Base-by-base conservation (phyloP, 805 yeast genomes). In the Saccharomyces eubayanus region DNA sequence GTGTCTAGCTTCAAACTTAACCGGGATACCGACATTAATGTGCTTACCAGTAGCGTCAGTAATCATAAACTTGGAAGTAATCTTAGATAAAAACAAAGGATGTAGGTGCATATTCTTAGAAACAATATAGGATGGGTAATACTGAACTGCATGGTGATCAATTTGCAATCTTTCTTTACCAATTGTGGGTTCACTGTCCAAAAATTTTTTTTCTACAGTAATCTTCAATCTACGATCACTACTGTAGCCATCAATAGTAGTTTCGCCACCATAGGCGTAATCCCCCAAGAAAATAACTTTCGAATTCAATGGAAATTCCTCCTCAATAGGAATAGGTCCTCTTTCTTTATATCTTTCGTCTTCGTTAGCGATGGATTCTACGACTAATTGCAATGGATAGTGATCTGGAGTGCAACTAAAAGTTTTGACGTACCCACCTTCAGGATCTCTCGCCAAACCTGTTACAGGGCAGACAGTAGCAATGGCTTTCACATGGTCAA, bases 201-300 rank as follows among this genome's bases (percentile, higher is more conserved):
- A 67, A 3, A 74, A 66, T 45, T 77, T 74, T 56, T 76, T 77
- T 14, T 78, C 73, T 16, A 91, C 84, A 53, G 83, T 78, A 31
- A 80, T 57, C 21, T 75, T 74, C 54, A 86, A 70, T 58, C 77
- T 72, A 9, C 71, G 64, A 6, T 68, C 68, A 27, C 76, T 74
- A 30, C 74, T 75, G 62, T 85, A 81, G 0, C 87, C 92, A 49
- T 78, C 78, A 47, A 87, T 79, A 24, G 74, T 74, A 4, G 89
- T 88, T 47, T 87, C 83, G 5, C 89, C 80, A 52, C 99, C 98
- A 66, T 89, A 94, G 1, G 91, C 95, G 68, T 83, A 82, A 28
- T 84, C 89, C 49, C 97, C 96, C 56, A 94, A 74, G 65, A 88
- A 88, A 8, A 92, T 80, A 28, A 84, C 91, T 51, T 82, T 80